A percentile compares a stretch with the other conserved stretches of the same genome.
These are phyloP conservation scores for Melanomma pulvis-pyrius DNA, from an alignment of 495 filamentous ascomycete genomes.

Conservation along the genomic window DNA sequence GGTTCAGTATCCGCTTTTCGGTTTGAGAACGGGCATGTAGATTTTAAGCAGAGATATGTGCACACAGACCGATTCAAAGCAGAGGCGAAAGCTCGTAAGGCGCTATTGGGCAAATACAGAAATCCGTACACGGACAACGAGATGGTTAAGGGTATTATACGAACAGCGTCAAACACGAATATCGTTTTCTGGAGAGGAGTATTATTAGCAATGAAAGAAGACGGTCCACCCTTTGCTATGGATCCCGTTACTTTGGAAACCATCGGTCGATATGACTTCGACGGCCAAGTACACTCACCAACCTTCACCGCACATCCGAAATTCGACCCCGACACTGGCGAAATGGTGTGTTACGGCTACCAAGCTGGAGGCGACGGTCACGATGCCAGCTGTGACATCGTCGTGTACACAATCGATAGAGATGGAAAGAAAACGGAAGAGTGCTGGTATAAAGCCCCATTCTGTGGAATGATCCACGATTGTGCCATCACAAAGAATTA, in stretches of 20 bases:
- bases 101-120: constrained; percentile 37
- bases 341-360: constrained; percentile 46
- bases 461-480: constrained; percentile 41
- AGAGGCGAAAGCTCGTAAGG: constrained; percentile 33
- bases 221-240: constrained; percentile 40
- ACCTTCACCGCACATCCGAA: constrained; percentile 67
- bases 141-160: constrained; percentile 37
- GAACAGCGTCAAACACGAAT: constrained; percentile 39
- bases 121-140: constrained; percentile 39
- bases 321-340: constrained; percentile 59
- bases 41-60: constrained; percentile 39
- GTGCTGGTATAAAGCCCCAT: constrained; percentile 40
- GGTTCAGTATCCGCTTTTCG: constrained; percentile 55
- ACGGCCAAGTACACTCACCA: constrained; percentile 56
- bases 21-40: constrained; percentile 52
- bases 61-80: constrained; percentile 36
- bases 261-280: constrained; percentile 48
- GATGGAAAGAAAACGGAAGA: constrained; percentile 40
- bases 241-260: constrained; percentile 37
- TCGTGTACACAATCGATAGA: constrained; percentile 37
- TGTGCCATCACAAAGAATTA: constrained; percentile 39
- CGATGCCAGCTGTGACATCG: constrained; percentile 38
- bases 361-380: constrained; percentile 44
- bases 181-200: constrained; percentile 40
- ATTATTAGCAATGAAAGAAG: constrained; percentile 38